phyloP scores from a whole-genome alignment of 2,329 filamentous ascomycete genomes.

The Madurella mycetomatis region DNA sequence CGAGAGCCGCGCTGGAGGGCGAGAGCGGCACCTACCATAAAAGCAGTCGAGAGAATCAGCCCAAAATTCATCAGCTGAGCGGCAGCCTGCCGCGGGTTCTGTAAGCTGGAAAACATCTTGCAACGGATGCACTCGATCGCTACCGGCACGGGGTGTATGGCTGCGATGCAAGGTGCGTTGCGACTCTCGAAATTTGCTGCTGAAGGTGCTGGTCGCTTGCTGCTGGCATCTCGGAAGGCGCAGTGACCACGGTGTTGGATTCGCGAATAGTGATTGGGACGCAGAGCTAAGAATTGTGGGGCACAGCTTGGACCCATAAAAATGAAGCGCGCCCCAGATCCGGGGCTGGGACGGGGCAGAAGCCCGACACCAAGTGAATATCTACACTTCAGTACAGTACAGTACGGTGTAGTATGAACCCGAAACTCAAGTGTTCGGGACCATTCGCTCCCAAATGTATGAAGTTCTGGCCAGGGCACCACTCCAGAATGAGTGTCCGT shows the following conservation, averaged over 20 bases:
- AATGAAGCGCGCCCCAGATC: neutral
- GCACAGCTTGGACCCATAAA: neutral
- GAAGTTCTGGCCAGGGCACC: too few relatives aligned
- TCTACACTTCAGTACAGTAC: too few relatives aligned
- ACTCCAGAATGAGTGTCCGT: too few relatives aligned
- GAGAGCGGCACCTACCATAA: conserved; percentile 60
- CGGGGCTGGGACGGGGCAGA: too few relatives aligned
- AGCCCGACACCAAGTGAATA: too few relatives aligned
- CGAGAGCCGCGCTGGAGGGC: neutral
- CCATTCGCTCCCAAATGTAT: too few relatives aligned
- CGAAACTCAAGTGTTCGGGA: too few relatives aligned
- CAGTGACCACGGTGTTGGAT: conserved; percentile 24
- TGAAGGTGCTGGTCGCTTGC: neutral
- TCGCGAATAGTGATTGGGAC: conserved; percentile 21
- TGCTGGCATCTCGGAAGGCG: conserved; percentile 7
- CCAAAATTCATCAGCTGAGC: conserved; percentile 85
- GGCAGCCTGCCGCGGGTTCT: conserved; percentile 75
- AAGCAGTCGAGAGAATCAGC: conserved; percentile 82
- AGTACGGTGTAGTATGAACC: too few relatives aligned
- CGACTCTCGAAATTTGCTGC: neutral
- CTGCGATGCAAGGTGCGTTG: neutral
- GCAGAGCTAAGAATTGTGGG: conserved; percentile 4
- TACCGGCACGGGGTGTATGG: neutral
- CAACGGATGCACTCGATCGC: neutral
- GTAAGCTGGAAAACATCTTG: conserved; percentile 64